phyloP scores from a whole-genome alignment of 495 filamentous ascomycete genomes.

The Apiosordaria backusii region DNA sequence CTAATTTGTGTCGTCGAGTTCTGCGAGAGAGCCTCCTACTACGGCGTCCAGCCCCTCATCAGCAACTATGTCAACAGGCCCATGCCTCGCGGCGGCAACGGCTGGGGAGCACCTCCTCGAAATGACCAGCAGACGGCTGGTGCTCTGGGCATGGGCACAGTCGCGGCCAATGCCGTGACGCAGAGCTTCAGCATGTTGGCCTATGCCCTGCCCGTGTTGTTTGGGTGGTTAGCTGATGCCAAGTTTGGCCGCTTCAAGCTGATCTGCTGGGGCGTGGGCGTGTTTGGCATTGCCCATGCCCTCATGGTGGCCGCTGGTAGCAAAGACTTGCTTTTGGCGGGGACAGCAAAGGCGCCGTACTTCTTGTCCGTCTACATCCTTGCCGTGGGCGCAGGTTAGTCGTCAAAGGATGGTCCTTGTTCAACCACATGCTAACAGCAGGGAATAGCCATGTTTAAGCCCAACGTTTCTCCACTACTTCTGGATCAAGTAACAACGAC shows the following conservation, averaged over 20 bases:
- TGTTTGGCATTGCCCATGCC: slow-evolving; percentile 66
- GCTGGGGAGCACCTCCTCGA: slow-evolving; percentile 54
- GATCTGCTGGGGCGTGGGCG: slow-evolving; percentile 58
- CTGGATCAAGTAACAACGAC: slow-evolving; percentile 56
- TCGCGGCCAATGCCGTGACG: slow-evolving; percentile 55
- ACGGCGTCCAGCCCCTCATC: slow-evolving; percentile 54
- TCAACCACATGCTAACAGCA: not conserved
- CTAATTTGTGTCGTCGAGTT: slow-evolving; percentile 59
- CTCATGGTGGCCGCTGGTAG: slow-evolving; percentile 60
- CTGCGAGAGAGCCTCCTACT: slow-evolving; percentile 59
- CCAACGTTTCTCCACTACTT: slow-evolving; percentile 60
- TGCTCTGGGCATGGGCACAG: slow-evolving; percentile 58
- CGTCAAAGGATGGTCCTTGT: not conserved
- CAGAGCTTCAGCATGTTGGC: slow-evolving; percentile 60
- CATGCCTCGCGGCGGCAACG: slow-evolving; percentile 57
- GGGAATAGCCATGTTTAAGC: slow-evolving; percentile 55
- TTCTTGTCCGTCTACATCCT: slow-evolving; percentile 58
- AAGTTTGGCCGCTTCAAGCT: slow-evolving; percentile 58
- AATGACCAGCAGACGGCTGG: slow-evolving; percentile 52
- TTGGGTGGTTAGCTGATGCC: slow-evolving; percentile 55
- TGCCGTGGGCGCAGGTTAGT: slow-evolving; percentile 63
- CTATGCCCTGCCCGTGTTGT: slow-evolving; percentile 57
- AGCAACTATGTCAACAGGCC: slow-evolving; percentile 58
- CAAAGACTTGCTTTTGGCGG: slow-evolving; percentile 54
- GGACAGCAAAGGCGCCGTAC: slow-evolving; percentile 54